Conservation (phyloP, 2,329 filamentous ascomycete genomes). For the Xylogone sp. region DNA sequence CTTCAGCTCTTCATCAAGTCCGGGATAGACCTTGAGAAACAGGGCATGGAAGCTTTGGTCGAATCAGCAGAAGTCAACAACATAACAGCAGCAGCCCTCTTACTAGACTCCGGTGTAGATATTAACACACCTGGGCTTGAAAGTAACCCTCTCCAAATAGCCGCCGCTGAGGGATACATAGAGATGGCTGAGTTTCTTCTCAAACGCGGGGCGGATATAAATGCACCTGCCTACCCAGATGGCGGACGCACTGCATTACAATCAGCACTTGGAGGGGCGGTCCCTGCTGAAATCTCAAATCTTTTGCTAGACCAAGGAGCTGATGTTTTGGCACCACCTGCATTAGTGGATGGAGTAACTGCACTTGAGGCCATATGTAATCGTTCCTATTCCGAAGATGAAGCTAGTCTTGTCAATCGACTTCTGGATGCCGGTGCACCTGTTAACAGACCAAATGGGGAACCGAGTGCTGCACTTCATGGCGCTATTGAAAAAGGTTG, state of each 20-base stretch:
- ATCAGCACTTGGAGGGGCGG: conserved; percentile 5
- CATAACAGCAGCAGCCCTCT: background rate
- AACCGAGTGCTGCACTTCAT: background rate
- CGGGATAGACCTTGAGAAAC: background rate
- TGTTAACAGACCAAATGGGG: background rate
- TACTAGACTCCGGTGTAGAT: conserved; percentile 2
- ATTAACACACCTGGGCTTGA: background rate
- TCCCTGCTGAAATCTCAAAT: conserved; percentile 6
- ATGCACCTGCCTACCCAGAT: conserved; percentile 6
- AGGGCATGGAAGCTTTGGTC: background rate
- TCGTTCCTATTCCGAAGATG: background rate
- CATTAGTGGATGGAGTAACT: background rate
- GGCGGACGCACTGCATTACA: conserved; percentile 16
- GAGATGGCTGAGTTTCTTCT: conserved; percentile 19
- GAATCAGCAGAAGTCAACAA: background rate
- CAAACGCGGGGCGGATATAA: conserved; percentile 12
- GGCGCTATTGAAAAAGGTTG: background rate
- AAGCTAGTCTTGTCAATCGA: background rate
- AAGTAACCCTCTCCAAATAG: conserved; percentile 12
- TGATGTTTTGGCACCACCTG: conserved; percentile 19
- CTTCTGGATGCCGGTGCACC: background rate
- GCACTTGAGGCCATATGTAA: background rate
- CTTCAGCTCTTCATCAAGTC: background rate
- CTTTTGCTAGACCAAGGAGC: conserved; percentile 2
- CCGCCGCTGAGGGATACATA: conserved; percentile 11